Base-by-base conservation (phyloP, 768 basidiomycete genomes). In the Podaxis sp. region DNA sequence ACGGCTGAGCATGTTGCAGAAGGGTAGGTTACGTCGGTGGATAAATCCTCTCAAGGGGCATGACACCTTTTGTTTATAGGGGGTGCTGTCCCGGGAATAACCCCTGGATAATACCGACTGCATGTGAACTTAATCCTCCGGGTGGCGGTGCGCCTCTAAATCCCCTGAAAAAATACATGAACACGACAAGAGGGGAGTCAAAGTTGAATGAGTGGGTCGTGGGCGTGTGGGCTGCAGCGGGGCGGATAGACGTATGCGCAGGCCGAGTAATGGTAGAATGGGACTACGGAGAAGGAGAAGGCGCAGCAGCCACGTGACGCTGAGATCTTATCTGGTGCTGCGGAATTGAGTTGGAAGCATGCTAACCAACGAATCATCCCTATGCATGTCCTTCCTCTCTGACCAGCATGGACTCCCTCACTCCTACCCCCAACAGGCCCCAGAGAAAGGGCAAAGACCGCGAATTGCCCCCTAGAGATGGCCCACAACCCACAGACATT, bases 361-460 rank as follows among this genome's bases (percentile, higher is more conserved):
- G 55, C 46, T 18, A 47, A 23, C 47, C 55, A 59, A n/a, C 47
- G 38, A 59, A 59, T 53, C 51, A 36, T 27, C 40, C 32, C 35
- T 36, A 25, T 62, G 61, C 38, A 54, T 62, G 61, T 52, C 62
- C 56, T 63, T 59, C 59, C 59, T 64, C 47, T 64, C 64, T 66
- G 63, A 63, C 54, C 61, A 32, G 50, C 62, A 64, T 63, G 59
- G 63, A 65, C 55, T 42, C 63, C 50, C 28, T 37, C 57, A 13
- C 21, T 32, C 5, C 47, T 37, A 18, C 44, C 42, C 40, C 61
- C 35, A 36, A 54, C 35, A 70, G 68, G 57, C 68, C 72, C 64
- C 68, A 72, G 14, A 72, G 75, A 59, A 77, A 78, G 67, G 70
- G 67, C 62, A 81, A 76, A 68, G 80, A 80, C 62, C 76, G 80